Percentiles rank a stretch among this genome's conserved stretches.
Evolutionary conservation across 352 stramenopile species (phyloP).

Genomic region (Pythium vanterpoolii): DNA sequence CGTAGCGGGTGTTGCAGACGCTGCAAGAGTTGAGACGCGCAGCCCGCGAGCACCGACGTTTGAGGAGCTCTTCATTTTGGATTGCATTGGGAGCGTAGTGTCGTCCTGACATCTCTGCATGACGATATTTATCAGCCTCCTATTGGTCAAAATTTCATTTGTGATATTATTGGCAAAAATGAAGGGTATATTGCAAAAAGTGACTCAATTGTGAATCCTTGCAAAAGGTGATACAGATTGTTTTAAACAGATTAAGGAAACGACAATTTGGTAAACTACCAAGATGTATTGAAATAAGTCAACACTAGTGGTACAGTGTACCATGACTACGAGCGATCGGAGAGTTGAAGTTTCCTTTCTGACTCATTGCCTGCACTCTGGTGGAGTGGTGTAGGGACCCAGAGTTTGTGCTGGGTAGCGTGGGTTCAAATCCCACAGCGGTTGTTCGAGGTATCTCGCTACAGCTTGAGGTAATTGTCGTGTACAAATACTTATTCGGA

Average conservation of each 20-base stretch:
- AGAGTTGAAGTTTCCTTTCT: not conserved
- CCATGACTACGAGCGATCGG: not conserved
- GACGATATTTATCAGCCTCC: not conserved
- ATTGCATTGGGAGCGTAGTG: not conserved
- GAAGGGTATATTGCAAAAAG: too few species aligned
- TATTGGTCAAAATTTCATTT: not conserved
- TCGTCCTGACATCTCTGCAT: not conserved
- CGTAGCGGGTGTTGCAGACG: not conserved
- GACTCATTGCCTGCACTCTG: not conserved
- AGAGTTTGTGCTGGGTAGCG: constrained; percentile 1
- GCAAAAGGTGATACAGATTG: constrained; percentile 1
- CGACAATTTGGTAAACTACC: not conserved
- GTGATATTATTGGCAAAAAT: too few species aligned
- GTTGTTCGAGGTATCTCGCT: constrained; percentile 8
- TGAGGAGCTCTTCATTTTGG: not conserved
- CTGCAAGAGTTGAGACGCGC: not conserved
- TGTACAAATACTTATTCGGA: constrained; percentile 26
- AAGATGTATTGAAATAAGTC: not conserved
- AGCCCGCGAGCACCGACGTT: not conserved
- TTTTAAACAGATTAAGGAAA: not conserved
- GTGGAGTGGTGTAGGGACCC: constrained; percentile 3
- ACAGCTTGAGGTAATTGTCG: constrained; percentile 31
- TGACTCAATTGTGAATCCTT: too few species aligned
- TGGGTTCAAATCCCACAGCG: constrained; percentile 13
- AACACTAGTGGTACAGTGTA: not conserved